These are phyloP conservation scores for Backusella tarrabulga DNA, from an alignment of 192 early-diverging fungal genomes.

Conservation along the genomic window DNA sequence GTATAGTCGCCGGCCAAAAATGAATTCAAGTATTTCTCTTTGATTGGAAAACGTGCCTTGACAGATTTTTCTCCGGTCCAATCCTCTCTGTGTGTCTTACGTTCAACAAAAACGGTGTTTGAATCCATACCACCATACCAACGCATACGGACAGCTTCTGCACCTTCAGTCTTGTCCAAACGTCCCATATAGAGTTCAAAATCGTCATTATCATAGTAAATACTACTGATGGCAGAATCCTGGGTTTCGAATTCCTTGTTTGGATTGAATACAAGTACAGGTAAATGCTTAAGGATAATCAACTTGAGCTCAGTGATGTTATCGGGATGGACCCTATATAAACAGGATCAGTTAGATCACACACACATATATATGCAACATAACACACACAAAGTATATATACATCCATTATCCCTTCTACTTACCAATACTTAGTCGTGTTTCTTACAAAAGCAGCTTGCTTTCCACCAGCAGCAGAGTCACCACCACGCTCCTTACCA, in stretches of 20 bases:
- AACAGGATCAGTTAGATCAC: background rate
- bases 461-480: slow-evolving; percentile 51
- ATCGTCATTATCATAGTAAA: slow-evolving; percentile 96
- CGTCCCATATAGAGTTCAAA: slow-evolving; percentile 94
- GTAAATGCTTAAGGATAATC: slow-evolving; percentile 89
- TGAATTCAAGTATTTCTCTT: slow-evolving; percentile 93
- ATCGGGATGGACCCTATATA: slow-evolving; percentile 81
- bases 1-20: slow-evolving; percentile 80
- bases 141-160: slow-evolving; percentile 89
- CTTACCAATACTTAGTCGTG: slow-evolving; percentile 95
- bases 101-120: slow-evolving; percentile 93
- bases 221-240: slow-evolving; percentile 91
- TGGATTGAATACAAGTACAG: slow-evolving; percentile 89
- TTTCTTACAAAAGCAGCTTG: slow-evolving; percentile 85
- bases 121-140: slow-evolving; percentile 95
- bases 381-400: background rate
- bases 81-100: slow-evolving; percentile 96
- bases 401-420: background rate
- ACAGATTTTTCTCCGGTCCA: slow-evolving; percentile 96
- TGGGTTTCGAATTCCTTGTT: slow-evolving; percentile 67
- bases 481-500: slow-evolving; percentile 61
- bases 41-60: slow-evolving; percentile 94
- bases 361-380: background rate
- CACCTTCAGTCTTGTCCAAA: slow-evolving; percentile 90
- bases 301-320: slow-evolving; percentile 96